Evolutionary conservation across 2,329 filamentous ascomycete genomes (phyloP).

Genomic region (Karstenula rhodostoma): DNA sequence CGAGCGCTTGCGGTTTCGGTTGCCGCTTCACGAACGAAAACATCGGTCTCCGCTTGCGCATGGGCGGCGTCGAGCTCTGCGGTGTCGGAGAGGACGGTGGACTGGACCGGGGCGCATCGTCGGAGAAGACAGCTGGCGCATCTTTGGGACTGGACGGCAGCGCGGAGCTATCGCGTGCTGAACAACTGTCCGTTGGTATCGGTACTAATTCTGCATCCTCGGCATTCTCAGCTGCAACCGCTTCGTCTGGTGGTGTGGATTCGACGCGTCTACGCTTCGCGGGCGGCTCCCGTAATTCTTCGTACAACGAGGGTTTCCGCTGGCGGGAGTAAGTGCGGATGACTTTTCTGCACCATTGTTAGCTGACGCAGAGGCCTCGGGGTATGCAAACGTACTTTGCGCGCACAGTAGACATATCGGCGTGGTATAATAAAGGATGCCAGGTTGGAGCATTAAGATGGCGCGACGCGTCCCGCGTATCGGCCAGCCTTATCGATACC

Average conservation of each 20-base stretch:
- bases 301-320: constrained; percentile 36
- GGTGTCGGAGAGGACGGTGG: constrained; percentile 43
- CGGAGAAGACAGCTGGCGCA: constrained; percentile 50
- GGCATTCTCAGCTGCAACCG: constrained; percentile 18
- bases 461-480: constrained; percentile 32
- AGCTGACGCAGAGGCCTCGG: constrained; percentile 16
- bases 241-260: constrained; percentile 13
- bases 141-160: constrained; percentile 42
- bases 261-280: constrained; percentile 49
- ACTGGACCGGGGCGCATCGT: constrained; percentile 44
- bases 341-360: constrained; percentile 34
- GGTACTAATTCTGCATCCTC: constrained; percentile 18
- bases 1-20: constrained; percentile 20
- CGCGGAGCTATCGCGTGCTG: constrained; percentile 22
- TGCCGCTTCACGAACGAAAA: constrained; percentile 57
- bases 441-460: constrained; percentile 18
- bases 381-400: constrained; percentile 31
- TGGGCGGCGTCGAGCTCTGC: constrained; percentile 33
- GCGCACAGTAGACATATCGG: constrained; percentile 32
- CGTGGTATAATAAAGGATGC: constrained; percentile 19
- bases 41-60: constrained; percentile 54
- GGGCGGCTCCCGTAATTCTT: constrained; percentile 45
- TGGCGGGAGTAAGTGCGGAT: constrained; percentile 49
- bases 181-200: constrained; percentile 10
- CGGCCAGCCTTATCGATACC: constrained; percentile 26